Percentiles rank a stretch among this genome's conserved stretches.
Evolutionary conservation across 2,329 filamentous ascomycete genomes (phyloP).

Genomic region (Chaetomiaceae sp.): DNA sequence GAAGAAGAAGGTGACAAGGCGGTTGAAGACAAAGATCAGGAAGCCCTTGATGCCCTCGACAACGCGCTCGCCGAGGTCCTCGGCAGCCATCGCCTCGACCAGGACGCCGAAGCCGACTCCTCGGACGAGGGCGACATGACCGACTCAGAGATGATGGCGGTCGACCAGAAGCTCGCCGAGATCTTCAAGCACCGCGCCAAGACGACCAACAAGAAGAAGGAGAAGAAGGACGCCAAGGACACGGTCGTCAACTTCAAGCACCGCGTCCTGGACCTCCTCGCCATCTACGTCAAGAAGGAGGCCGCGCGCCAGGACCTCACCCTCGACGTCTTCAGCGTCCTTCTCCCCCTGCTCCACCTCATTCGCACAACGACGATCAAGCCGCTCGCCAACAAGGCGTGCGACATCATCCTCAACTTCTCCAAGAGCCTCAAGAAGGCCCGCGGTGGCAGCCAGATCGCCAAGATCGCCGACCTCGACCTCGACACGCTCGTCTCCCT

Average conservation of each 20-base stretch:
- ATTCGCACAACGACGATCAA: slow-evolving; percentile 73
- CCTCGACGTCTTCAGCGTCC: slow-evolving; percentile 52
- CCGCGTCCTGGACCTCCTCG: slow-evolving; percentile 80
- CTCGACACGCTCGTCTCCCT: slow-evolving; percentile 47
- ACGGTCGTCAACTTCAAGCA: slow-evolving; percentile 93
- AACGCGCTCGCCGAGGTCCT: slow-evolving; percentile 73
- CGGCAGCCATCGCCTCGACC: slow-evolving; percentile 62
- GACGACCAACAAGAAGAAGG: slow-evolving; percentile 67
- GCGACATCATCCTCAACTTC: slow-evolving; percentile 66
- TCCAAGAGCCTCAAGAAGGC: slow-evolving; percentile 62
- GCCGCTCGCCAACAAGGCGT: slow-evolving; percentile 68
- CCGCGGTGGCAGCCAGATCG: slow-evolving; percentile 39
- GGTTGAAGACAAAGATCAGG: slow-evolving; percentile 39
- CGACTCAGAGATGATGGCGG: slow-evolving; percentile 88
- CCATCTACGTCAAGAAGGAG: slow-evolving; percentile 79
- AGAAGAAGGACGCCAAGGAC: slow-evolving; percentile 81
- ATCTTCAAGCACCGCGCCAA: slow-evolving; percentile 78
- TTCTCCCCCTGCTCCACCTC: slow-evolving; percentile 72
- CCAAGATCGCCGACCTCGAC: slow-evolving; percentile 39
- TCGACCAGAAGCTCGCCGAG: slow-evolving; percentile 77
- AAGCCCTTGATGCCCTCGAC: slow-evolving; percentile 53
- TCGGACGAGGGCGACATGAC: slow-evolving; percentile 79
- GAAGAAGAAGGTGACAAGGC: slow-evolving; percentile 43
- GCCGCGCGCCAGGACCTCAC: slow-evolving; percentile 40
- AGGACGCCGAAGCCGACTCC: slow-evolving; percentile 52